These are phyloP conservation scores for Murraya paniculata DNA, from an alignment of 345 rosid genomes.

Conservation along the genomic window DNA sequence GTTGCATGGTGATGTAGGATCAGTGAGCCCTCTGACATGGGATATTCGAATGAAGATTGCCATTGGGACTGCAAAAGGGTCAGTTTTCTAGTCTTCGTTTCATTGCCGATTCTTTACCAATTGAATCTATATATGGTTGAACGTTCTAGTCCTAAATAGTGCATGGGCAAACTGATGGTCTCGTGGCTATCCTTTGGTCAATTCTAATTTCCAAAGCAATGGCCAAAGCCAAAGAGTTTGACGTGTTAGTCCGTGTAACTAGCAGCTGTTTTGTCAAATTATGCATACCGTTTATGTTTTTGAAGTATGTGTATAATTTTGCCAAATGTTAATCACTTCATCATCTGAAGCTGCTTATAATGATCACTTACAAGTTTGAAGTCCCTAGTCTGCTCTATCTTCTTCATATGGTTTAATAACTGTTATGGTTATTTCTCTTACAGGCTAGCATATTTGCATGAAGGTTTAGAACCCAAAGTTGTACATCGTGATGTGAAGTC, in stretches of 20 bases:
- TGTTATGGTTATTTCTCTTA: constrained; percentile 16
- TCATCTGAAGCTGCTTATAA: background rate
- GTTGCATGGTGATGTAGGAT: constrained; percentile 93
- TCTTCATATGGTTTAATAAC: background rate
- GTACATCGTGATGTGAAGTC: constrained; percentile 96
- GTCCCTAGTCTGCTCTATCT: background rate
- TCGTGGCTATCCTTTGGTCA: background rate
- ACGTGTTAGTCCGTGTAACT: background rate
- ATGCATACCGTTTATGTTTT: background rate
- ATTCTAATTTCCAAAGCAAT: background rate
- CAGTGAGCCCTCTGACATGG: constrained; percentile 86
- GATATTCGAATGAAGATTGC: constrained; percentile 91
- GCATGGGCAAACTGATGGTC: background rate
- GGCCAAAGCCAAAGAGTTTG: background rate
- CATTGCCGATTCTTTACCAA: background rate
- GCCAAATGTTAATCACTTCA: background rate
- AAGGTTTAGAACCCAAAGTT: constrained; percentile 95
- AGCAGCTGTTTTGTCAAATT: background rate
- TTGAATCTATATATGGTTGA: background rate
- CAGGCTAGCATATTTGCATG: constrained; percentile 93
- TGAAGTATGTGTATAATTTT: background rate
- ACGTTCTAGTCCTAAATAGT: background rate
- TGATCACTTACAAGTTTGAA: background rate
- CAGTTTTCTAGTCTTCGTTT: background rate
- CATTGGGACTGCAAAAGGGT: constrained; percentile 94